phyloP scores from a whole-genome alignment of 768 basidiomycete genomes.

The Tylopilus subfusipes region DNA sequence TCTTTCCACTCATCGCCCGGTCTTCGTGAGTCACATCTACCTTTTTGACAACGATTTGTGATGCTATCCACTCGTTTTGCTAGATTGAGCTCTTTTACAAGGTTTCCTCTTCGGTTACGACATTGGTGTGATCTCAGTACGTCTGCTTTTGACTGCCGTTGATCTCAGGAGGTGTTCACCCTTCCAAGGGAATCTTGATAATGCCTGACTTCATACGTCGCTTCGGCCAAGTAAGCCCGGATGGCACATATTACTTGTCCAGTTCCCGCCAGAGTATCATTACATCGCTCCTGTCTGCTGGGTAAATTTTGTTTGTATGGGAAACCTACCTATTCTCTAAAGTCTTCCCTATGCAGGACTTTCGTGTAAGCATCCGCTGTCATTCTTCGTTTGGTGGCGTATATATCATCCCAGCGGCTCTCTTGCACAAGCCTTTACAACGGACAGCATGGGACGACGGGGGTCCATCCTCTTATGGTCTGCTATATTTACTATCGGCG shows the following conservation, averaged over 20 bases:
- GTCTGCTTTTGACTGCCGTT: background rate
- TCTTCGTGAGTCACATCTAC: background rate
- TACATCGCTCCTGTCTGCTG: conserved; percentile 15
- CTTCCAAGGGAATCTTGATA: conserved; percentile 10
- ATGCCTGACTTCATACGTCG: conserved; percentile 16
- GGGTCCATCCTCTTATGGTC: conserved; percentile 14
- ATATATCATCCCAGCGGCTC: conserved; percentile 43
- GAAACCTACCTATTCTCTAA: background rate
- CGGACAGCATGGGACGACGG: conserved; percentile 15
- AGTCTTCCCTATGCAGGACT: background rate
- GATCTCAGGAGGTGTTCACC: background rate
- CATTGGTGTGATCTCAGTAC: conserved; percentile 15
- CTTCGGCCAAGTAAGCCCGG: conserved; percentile 7
- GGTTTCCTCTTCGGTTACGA: conserved; percentile 16
- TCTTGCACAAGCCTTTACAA: conserved; percentile 49
- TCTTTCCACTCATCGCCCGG: background rate
- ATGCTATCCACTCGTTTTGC: background rate
- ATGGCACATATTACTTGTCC: conserved; percentile 14
- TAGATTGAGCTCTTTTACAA: conserved; percentile 4
- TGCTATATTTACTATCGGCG: conserved; percentile 14
- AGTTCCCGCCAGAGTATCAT: conserved; percentile 18
- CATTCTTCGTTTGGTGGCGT: background rate
- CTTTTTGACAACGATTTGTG: background rate
- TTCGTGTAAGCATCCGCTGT: conserved; percentile 8
- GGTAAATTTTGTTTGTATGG: background rate